Evolutionary conservation across 176 grass and related monocot genomes (phyloP), one percentile per base, ranked within the genome.

Genomic region (Luzula sylvatica): DNA sequence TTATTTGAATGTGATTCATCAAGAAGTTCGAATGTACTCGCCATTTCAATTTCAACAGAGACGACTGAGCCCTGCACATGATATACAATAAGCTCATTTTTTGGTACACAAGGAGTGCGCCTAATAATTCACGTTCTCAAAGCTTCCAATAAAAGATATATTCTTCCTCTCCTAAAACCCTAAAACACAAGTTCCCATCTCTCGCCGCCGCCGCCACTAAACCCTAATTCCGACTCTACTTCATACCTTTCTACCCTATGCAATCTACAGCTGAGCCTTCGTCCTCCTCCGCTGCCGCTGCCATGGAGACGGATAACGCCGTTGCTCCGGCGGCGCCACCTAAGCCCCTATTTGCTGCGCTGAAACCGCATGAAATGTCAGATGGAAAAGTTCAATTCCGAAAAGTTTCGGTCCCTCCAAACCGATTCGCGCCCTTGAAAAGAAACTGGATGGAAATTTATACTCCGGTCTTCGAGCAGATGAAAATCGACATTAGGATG

Each of bases 401-500:
- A 12, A 81, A 84, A 72, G 48, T 84, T 28, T 17, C 65, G 3
- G 86, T 81, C 27, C 86, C 76, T 26, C 49, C 27, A 15, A 58
- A 84, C 53, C 72, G 80, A 1, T 84, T 70, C 40, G 40, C 79
- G 40, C 75, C 67, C 15, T 61, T 89, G 17, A 79, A 89, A 61
- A 65, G 71, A 15, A 68, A 65, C 20, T 83, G 79, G 85, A 79
- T 80, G 79, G 79, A 89, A 30, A 89, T 76, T 55, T 83, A 88
- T 68, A 69, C 46, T n/a, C 85, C 79, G 22, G 40, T 83, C 14
- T 79, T 65, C 20, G 79, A 89, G 27, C 79, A 83, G 56, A 83
- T 94, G 88, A 87, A 87, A 72, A 50, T 94, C 55, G 79, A 94
- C 61, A 78, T 94, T 32, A 69, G 83, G 53, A 94, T 94, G 88